Conservation (phyloP, 495 filamentous ascomycete species). For the Parathielavia appendiculata region DNA sequence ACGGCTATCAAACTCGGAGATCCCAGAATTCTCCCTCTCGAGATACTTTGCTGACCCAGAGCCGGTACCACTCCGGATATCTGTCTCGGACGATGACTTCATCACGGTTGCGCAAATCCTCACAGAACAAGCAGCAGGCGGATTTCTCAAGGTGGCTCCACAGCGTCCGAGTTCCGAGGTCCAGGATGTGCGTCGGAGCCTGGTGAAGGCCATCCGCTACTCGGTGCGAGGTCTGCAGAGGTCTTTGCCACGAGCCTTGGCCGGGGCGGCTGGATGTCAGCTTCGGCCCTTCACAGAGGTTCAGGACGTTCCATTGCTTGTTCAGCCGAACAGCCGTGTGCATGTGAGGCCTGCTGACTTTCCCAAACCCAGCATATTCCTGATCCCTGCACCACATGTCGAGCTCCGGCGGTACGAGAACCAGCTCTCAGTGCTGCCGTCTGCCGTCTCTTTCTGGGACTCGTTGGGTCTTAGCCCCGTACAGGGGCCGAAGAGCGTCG, state of each 20-base stretch:
- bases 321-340: slow-evolving; percentile 40
- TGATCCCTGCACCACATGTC: slow-evolving; percentile 60
- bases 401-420: slow-evolving; percentile 72
- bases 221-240: slow-evolving; percentile 38
- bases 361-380: slow-evolving; percentile 40
- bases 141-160: slow-evolving; percentile 30
- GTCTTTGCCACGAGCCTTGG: slow-evolving; percentile 37
- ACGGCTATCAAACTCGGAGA: slow-evolving; percentile 37
- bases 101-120: slow-evolving; percentile 57
- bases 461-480: slow-evolving; percentile 76
- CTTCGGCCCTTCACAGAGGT: slow-evolving; percentile 47
- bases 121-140: slow-evolving; percentile 53
- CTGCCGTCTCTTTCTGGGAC: slow-evolving; percentile 86
- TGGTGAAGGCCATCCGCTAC: slow-evolving; percentile 37
- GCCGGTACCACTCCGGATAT: slow-evolving; percentile 37
- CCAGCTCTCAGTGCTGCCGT: slow-evolving; percentile 69
- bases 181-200: slow-evolving; percentile 30
- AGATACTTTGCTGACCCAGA: slow-evolving; percentile 49
- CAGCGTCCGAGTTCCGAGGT: slow-evolving; percentile 12
- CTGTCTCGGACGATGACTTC: slow-evolving; percentile 45
- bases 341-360: slow-evolving; percentile 41
- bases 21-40: slow-evolving; percentile 41
- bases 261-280: slow-evolving; percentile 34
- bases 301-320: slow-evolving; percentile 46
- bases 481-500: slow-evolving; percentile 72